Percentiles rank a stretch among this genome's conserved stretches.
Evolutionary conservation across 75 land plant species (phyloP).

Genomic region (Sequoiadendron giganteum): DNA sequence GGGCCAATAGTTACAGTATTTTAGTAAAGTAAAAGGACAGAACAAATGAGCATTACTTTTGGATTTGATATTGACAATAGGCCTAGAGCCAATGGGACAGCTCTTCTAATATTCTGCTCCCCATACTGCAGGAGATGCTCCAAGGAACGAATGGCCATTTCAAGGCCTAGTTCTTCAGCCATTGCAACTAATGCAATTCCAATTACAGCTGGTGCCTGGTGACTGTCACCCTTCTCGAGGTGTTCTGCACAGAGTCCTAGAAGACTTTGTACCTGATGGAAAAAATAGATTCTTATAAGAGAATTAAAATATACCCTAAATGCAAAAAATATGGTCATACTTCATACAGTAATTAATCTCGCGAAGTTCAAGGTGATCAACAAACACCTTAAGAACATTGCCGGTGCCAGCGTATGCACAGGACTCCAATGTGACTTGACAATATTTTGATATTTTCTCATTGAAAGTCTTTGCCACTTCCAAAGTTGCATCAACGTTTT

Average conservation of each 20-base stretch:
- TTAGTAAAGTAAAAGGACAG: slow-evolving; percentile 2
- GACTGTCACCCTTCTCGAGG: slow-evolving; percentile 86
- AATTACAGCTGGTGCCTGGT: slow-evolving; percentile 95
- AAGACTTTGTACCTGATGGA: slow-evolving; percentile 78
- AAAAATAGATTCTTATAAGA: not conserved
- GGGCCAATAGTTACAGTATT: not conserved
- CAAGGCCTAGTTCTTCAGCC: slow-evolving; percentile 96
- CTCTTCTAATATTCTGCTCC: slow-evolving; percentile 88
- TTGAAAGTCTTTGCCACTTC: slow-evolving; percentile 95
- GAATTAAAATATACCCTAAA: not conserved
- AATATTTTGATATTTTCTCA: slow-evolving; percentile 88
- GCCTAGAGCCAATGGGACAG: slow-evolving; percentile 94
- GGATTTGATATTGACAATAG: slow-evolving; percentile 96
- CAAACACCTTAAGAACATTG: slow-evolving; percentile 85
- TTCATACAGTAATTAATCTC: not conserved
- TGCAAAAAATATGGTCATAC: not conserved
- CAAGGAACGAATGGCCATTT: slow-evolving; percentile 92
- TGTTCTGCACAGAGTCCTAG: slow-evolving; percentile 91
- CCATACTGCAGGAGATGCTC: slow-evolving; percentile 98
- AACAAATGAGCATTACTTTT: slow-evolving; percentile 55
- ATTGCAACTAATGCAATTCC: slow-evolving; percentile 96
- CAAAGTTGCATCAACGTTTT: slow-evolving; percentile 90
- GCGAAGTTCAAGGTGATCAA: not conserved
- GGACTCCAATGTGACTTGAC: slow-evolving; percentile 85
- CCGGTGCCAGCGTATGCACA: slow-evolving; percentile 99